Conservation (phyloP, 2,329 filamentous ascomycete species). For the Decorospora gaudefroyi region DNA sequence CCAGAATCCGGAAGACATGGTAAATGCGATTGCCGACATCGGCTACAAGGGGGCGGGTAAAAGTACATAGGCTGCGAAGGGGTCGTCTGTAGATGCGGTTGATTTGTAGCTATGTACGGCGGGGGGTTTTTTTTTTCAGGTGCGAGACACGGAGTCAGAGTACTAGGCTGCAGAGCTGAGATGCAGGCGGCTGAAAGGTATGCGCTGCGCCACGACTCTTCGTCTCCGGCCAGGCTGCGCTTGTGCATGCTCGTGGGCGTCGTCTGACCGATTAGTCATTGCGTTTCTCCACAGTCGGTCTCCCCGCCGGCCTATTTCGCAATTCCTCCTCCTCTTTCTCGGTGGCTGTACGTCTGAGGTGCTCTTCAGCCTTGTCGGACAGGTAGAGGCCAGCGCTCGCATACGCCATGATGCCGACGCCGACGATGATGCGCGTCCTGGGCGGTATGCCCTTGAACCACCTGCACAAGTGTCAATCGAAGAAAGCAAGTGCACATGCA, state of each 20-base stretch:
- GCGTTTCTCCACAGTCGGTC: slow-evolving; percentile 50
- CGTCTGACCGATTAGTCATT: slow-evolving; percentile 1
- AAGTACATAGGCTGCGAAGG: too few relatives aligned
- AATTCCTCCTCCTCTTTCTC: slow-evolving; percentile 73
- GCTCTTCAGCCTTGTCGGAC: slow-evolving; percentile 73
- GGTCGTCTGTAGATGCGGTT: too few relatives aligned
- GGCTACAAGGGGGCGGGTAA: too few relatives aligned
- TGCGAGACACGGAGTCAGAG: too few relatives aligned
- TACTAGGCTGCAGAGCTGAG: too few relatives aligned
- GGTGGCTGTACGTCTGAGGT: slow-evolving; percentile 71
- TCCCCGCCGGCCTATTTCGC: slow-evolving; percentile 63
- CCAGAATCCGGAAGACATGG: too few relatives aligned
- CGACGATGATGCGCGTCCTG: slow-evolving; percentile 71
- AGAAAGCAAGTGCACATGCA: neutral
- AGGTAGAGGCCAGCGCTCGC: slow-evolving; percentile 73
- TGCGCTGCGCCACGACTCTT: too few relatives aligned
- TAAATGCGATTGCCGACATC: too few relatives aligned
- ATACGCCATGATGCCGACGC: slow-evolving; percentile 76
- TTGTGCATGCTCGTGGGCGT: neutral
- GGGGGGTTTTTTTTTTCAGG: too few relatives aligned
- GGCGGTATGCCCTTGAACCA: slow-evolving; percentile 71
- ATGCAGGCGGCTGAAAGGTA: too few relatives aligned
- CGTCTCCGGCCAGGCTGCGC: neutral
- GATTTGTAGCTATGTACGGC: too few relatives aligned
- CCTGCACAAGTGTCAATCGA: slow-evolving; percentile 23